A percentile compares a stretch with the other conserved stretches of the same genome.
These are phyloP conservation scores for Podospora conica DNA, from an alignment of 495 filamentous ascomycete genomes.

Conservation along the genomic window DNA sequence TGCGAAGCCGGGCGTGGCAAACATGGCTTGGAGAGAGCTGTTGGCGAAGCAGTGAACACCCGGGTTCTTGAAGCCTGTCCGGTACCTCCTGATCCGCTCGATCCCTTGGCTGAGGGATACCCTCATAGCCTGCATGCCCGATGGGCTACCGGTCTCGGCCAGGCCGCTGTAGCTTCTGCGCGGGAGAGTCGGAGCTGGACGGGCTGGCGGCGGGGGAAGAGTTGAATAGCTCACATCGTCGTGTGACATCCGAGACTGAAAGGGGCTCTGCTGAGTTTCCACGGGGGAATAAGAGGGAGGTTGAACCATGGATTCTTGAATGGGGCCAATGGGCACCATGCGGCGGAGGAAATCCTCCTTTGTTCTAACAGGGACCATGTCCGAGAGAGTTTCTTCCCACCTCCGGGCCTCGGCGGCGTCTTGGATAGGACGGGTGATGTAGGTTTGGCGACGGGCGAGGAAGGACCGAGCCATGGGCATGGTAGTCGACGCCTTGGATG, in stretches of 20 bases:
- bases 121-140: slow-evolving; percentile 42
- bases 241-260: slow-evolving; percentile 23
- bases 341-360: slow-evolving; percentile 76
- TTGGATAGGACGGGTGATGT: slow-evolving; percentile 24
- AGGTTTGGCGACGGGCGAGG: slow-evolving; percentile 18
- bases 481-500: slow-evolving; percentile 7
- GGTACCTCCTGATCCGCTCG: slow-evolving; percentile 6
- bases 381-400: slow-evolving; percentile 39
- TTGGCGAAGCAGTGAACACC: slow-evolving; percentile 90
- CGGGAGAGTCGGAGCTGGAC: slow-evolving; percentile 80
- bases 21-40: slow-evolving; percentile 74
- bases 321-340: slow-evolving; percentile 63
- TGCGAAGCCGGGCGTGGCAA: slow-evolving; percentile 65
- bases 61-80: slow-evolving; percentile 73
- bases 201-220: slow-evolving; percentile 44
- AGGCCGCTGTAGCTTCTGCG: slow-evolving; percentile 85
- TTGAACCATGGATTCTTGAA: slow-evolving; percentile 71
- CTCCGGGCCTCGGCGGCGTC: slow-evolving; percentile 34
- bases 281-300: slow-evolving; percentile 13
- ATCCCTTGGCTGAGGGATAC: slow-evolving; percentile 27
- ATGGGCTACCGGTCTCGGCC: slow-evolving; percentile 48
- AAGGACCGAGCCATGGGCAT: slow-evolving; percentile 17
- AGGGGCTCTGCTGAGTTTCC: slow-evolving; percentile 28
- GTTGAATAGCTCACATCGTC: slow-evolving; percentile 28
- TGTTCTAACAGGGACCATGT: slow-evolving; percentile 40